Evolutionary conservation across 2,329 filamentous ascomycete species (phyloP).

Genomic region (Thelonectria rubi): DNA sequence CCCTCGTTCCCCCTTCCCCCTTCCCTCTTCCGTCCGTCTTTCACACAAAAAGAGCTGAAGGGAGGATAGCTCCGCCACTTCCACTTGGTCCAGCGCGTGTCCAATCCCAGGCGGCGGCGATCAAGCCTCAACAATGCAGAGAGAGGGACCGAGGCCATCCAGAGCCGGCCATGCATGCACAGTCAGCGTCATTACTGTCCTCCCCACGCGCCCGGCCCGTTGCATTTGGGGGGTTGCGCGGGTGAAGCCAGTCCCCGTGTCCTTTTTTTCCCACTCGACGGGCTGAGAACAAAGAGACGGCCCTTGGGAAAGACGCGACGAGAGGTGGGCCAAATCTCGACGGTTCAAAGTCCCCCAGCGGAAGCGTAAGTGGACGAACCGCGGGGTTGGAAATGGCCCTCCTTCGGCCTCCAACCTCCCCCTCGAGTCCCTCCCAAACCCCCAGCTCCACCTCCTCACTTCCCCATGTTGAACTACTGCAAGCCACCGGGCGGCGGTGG

Average conservation of each 20-base stretch:
- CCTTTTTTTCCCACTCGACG: too few relatives aligned
- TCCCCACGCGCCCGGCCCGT: slow-evolving; percentile 16
- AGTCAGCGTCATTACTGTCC: neutral
- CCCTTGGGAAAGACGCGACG: neutral
- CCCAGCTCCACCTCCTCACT: slow-evolving; percentile 36
- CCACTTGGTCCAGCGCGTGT: neutral
- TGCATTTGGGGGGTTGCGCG: too few relatives aligned
- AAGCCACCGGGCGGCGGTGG: slow-evolving; percentile 32
- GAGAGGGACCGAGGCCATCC: slow-evolving; percentile 3
- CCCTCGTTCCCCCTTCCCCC: slow-evolving; percentile 1
- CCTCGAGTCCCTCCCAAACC: too few relatives aligned
- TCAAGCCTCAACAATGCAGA: slow-evolving; percentile 12
- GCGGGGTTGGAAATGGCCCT: slow-evolving; percentile 19
- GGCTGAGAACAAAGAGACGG: too few relatives aligned
- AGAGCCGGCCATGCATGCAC: slow-evolving; percentile 13
- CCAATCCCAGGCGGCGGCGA: slow-evolving; percentile 10
- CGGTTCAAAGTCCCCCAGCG: neutral
- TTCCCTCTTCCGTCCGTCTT: slow-evolving; percentile 4
- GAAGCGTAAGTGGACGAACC: slow-evolving; percentile 16
- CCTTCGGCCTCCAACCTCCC: neutral
- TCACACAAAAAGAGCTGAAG: slow-evolving; percentile 1
- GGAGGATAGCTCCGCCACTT: slow-evolving; percentile 14
- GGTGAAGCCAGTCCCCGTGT: too few relatives aligned
- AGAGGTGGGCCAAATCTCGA: too few relatives aligned
- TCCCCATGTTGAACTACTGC: slow-evolving; percentile 41